Base-by-base conservation (phyloP, 805 yeast genomes). In the Maudiozyma pseudohumilis region DNA sequence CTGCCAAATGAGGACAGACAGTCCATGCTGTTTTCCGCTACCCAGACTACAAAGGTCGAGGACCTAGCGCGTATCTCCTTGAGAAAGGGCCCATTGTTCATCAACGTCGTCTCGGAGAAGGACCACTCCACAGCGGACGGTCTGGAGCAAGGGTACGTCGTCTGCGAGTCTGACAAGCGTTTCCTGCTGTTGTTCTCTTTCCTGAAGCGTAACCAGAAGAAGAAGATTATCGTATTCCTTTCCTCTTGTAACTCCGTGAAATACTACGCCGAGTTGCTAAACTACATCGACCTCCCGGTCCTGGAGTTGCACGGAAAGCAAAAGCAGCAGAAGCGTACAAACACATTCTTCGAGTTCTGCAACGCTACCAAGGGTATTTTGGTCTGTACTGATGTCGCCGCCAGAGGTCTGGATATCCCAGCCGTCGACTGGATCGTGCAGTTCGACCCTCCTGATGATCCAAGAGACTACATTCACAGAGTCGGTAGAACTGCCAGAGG, bases 371-470 rank as follows among this genome's bases (percentile, higher is more conserved):
- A 80, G 56, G 98, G 98, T 34, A 88, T 84, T 31, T 64, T 92
- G 52, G 72, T 92, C 39, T 92, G 97, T 66, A 92, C 99, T 0
- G 98, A 92, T 63, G 98, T 92, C 49, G 99, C 98, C 23, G 98
- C 99, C 17, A 80, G 99, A 72, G 99, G 99, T 18, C 75, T 92
- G 48, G 99, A 92, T 68, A 92, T 92, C 50, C 99, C 99, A 38
- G 80, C 94, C 21, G 98, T 92, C 39, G 98, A 94, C 67, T 92
- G 98, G 98, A 92, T 92, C 55, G 82, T 92, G 47, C 98, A 92
- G 69, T 92, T 86, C 56, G 99, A 92, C 62, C 98, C 98, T 39
- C 98, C 98, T 60, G 98, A 92, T 80, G 98, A 92, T 66, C 98
- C 98, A 64, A 79, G 97, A 66, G 97, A 92, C 65, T 92, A 92